phyloP scores from a whole-genome alignment of 164 flowering plant species.

The Tetracentron sinense region DNA sequence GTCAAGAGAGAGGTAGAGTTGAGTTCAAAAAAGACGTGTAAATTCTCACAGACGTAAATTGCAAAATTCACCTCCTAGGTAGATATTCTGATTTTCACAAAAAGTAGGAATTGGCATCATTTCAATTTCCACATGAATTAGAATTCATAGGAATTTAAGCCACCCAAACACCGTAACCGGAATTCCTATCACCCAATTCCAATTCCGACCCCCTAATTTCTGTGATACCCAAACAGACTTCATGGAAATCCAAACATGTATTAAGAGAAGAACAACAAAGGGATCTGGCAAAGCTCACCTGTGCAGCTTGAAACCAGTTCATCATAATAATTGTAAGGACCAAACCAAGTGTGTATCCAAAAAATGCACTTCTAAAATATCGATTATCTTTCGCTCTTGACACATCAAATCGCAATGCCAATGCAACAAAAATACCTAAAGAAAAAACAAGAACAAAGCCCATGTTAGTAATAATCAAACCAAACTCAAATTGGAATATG shows the following conservation, averaged over 20 bases:
- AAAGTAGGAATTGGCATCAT: no score
- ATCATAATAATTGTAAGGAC: constrained; percentile 82
- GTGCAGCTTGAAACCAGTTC: constrained; percentile 99
- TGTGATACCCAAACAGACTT: no score
- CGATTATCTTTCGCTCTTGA: constrained; percentile 80
- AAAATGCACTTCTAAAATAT: constrained; percentile 89
- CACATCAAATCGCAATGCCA: constrained; percentile 95
- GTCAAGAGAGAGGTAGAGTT: no score
- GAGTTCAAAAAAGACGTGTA: no score
- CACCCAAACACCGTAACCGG: no score
- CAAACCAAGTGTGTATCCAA: constrained; percentile 75
- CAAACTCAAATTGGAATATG: not conserved
- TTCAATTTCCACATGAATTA: no score
- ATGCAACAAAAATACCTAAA: constrained; percentile 94
- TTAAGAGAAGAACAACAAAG: not conserved
- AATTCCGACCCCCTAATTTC: no score
- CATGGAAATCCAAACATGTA: not conserved
- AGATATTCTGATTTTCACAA: no score
- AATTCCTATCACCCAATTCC: no score
- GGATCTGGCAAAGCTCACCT: constrained; percentile 37
- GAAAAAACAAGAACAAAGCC: not conserved
- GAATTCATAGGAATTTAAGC: no score
- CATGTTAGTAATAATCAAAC: not conserved
- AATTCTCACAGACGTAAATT: no score
- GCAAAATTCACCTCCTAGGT: no score